Percentiles rank a stretch among this genome's conserved stretches.
These are phyloP conservation scores for Raphanus raphanistrum DNA, from an alignment of 345 rosid species.

Conservation along the genomic window DNA sequence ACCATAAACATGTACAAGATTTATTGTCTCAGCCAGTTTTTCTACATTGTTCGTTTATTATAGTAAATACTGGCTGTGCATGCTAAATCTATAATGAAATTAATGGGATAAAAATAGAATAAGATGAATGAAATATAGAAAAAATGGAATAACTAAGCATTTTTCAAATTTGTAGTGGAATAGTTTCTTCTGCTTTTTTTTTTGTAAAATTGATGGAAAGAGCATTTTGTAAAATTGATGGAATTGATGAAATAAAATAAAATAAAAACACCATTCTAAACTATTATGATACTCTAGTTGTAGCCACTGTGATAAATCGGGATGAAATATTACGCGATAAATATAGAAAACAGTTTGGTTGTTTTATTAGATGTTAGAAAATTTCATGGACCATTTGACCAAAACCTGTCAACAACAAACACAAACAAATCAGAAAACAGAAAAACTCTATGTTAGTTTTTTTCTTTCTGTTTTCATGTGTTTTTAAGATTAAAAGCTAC, in stretches of 20 bases:
- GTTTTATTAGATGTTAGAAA: neutral
- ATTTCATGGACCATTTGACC: slow-evolving; percentile 11
- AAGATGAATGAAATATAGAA: no score
- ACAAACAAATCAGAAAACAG: slow-evolving; percentile 2
- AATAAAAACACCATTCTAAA: no score
- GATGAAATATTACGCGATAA: neutral
- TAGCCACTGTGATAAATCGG: neutral
- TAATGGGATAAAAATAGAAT: no score
- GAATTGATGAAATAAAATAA: no score
- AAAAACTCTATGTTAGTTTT: neutral
- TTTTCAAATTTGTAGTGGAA: neutral
- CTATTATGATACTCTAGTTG: neutral
- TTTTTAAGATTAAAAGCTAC: slow-evolving; percentile 24
- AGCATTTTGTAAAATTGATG: neutral
- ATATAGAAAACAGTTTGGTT: neutral
- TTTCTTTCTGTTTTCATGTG: slow-evolving; percentile 22
- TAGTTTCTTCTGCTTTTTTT: neutral
- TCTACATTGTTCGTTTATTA: neutral
- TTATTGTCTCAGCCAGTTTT: neutral
- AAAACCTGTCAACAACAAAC: slow-evolving; percentile 25
- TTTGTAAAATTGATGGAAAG: neutral
- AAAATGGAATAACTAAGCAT: no score
- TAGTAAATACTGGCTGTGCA: neutral
- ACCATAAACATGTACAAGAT: neutral
- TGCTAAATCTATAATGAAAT: no score